Base-by-base conservation (phyloP, 192 early-diverging fungal species). In the Backusella tuberculispora region DNA sequence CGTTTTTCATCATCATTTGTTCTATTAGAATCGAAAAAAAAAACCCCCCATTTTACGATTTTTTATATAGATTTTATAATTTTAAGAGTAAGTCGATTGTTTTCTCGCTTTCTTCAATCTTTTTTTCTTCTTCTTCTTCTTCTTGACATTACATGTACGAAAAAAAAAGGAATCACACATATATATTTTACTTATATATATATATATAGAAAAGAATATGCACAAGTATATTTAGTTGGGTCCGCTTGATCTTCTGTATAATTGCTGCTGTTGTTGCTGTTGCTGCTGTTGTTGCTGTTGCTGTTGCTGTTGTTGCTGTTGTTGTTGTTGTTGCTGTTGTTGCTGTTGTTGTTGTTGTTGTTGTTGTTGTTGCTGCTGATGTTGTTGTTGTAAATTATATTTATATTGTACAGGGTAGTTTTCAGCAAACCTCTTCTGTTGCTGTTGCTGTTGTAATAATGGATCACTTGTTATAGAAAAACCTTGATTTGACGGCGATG, bases 231-330 rank as follows among this genome's bases (percentile, higher is more conserved):
- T 26, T 72, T 60, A 60, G 21, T 21, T 72, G 29, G 69, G 66
- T 24, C 66, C 66, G 43, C 66, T 68, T 43, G 66, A 38, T 44
- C 66, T 68, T 24, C 66, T 38, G 40, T 68, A 68, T 63, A 73
- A 34, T 44, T 34, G 24, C 44, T 29, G 37, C 48, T 47, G 38
- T 6, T 38, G 64, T 5, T 40, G 64, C 3, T 38, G 64, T 66
- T 29, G 64, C 13, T 56, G 50, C 50, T 9, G 26, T 6, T 66
- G 64, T 29, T 21, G 64, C n/a, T 47, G 38, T 6, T 66, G 64
- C 8, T 38, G 64, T 5, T 40, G 64, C 3, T 38, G 64, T 66
- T 29, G 64, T 56, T 56, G 50, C 50, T 9, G 26, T 6, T 66
- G 64, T 29, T 21, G 64, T 24, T n/a, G 29, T 3, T 66, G 34